Evolutionary conservation across 176 grass and related monocot species (phyloP).

Genomic region (Elymus sibiricus): DNA sequence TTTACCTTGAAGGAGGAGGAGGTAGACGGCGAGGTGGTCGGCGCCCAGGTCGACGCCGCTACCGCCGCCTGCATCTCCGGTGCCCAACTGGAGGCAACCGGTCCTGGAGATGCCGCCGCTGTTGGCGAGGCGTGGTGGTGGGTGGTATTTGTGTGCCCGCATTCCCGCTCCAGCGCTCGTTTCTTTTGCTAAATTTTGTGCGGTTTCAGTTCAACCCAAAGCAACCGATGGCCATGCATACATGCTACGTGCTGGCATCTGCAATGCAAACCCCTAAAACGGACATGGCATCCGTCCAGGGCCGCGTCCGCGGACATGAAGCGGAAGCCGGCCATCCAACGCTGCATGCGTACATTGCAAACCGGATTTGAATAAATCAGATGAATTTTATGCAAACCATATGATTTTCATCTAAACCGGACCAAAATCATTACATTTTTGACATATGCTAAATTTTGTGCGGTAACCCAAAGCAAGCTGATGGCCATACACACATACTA

Average conservation of each 20-base stretch:
- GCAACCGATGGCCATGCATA: background rate
- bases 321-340: no score
- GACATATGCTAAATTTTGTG: background rate
- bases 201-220: background rate
- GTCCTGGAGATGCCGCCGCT: conserved; percentile 17
- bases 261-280: no score
- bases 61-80: conserved; percentile 22
- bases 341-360: no score
- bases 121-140: background rate
- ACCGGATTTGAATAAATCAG: no score
- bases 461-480: no score
- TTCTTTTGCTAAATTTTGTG: conserved; percentile 10
- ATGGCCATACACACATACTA: no score
- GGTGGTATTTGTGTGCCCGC: conserved; percentile 2
- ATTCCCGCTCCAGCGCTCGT: background rate
- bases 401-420: no score
- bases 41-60: background rate
- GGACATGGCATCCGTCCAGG: no score
- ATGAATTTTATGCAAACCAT: no score
- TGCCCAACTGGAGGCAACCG: conserved; percentile 21
- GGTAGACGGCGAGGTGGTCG: background rate
- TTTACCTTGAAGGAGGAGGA: conserved; percentile 27
- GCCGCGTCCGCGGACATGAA: no score
- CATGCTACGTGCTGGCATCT: background rate
- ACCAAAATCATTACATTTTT: no score